These are phyloP conservation scores for Kodamaea fungicola DNA, from an alignment of 1,139 yeast genomes.

Conservation along the genomic window DNA sequence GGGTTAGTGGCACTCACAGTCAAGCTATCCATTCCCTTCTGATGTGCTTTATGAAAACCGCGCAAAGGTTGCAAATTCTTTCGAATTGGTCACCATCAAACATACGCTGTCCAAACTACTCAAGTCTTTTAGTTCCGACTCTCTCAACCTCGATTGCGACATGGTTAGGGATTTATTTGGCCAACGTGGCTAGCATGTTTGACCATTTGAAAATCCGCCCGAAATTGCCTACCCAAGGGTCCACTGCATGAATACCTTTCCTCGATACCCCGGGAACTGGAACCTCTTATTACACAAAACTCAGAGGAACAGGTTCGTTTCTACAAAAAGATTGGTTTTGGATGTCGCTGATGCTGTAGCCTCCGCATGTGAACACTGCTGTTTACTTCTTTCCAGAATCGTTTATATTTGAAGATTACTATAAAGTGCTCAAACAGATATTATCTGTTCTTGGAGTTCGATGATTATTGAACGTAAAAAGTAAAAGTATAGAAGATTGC, in stretches of 20 bases:
- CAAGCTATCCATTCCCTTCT: slow-evolving; percentile 37
- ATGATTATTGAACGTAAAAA: slow-evolving; percentile 19
- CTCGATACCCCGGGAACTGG: slow-evolving; percentile 22
- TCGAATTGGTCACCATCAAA: slow-evolving; percentile 32
- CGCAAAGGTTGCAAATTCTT: slow-evolving; percentile 27
- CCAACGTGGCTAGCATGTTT: slow-evolving; percentile 28
- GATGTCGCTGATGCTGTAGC: slow-evolving; percentile 18
- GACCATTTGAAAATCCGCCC: slow-evolving; percentile 16
- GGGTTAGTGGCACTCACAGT: slow-evolving; percentile 31
- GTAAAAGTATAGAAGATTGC: not conserved
- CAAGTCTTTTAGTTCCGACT: slow-evolving; percentile 22
- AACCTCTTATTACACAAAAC: slow-evolving; percentile 10
- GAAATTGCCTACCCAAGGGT: not conserved
- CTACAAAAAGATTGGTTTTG: slow-evolving; percentile 21
- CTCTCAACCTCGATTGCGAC: slow-evolving; percentile 23
- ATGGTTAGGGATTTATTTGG: slow-evolving; percentile 27
- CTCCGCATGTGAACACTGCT: slow-evolving; percentile 17
- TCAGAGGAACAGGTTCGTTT: slow-evolving; percentile 16
- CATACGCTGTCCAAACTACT: slow-evolving; percentile 30
- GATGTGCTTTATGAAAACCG: slow-evolving; percentile 36
- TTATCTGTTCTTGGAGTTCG: slow-evolving; percentile 26
- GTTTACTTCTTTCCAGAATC: slow-evolving; percentile 38
- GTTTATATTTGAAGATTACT: slow-evolving; percentile 29
- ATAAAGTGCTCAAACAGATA: slow-evolving; percentile 29
- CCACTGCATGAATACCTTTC: slow-evolving; percentile 8